Percentiles rank a stretch among this genome's conserved stretches.
These are phyloP conservation scores for Globisporangium lucens DNA, from an alignment of 352 stramenopile genomes.

Conservation along the genomic window DNA sequence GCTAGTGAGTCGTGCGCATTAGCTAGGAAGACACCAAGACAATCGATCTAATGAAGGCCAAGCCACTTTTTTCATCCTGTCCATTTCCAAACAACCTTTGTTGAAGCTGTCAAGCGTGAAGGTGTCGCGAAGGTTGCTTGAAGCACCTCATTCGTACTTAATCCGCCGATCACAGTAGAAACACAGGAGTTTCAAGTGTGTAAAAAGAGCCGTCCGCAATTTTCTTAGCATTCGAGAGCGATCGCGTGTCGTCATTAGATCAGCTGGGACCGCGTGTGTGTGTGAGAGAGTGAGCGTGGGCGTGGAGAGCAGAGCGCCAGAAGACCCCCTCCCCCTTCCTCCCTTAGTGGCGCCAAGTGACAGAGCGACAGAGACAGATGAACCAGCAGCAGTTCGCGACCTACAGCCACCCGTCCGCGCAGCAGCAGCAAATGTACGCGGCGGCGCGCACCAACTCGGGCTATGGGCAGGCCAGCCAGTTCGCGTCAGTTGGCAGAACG, in stretches of 20 bases:
- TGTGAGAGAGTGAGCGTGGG: not conserved
- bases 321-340: not conserved
- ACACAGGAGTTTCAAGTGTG: not conserved
- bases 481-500: constrained; percentile 32
- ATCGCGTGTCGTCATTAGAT: not conserved
- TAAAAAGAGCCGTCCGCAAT: not conserved
- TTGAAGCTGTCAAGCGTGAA: not conserved
- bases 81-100: not conserved
- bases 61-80: not conserved
- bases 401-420: constrained; percentile 29
- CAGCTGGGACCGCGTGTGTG: not conserved
- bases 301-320: not conserved
- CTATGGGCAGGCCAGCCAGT: constrained; percentile 27
- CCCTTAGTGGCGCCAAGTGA: not conserved
- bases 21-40: not conserved
- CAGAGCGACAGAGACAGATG: constrained; percentile 17
- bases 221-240: not conserved
- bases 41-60: not conserved
- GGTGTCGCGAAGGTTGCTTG: not conserved
- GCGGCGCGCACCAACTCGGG: constrained; percentile 28
- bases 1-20: not conserved
- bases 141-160: not conserved
- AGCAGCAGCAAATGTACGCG: constrained; percentile 49
- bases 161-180: not conserved
- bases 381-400: constrained; percentile 63